Base-by-base conservation (phyloP, 202 grass and related monocot genomes). In the Setaria viridis region DNA sequence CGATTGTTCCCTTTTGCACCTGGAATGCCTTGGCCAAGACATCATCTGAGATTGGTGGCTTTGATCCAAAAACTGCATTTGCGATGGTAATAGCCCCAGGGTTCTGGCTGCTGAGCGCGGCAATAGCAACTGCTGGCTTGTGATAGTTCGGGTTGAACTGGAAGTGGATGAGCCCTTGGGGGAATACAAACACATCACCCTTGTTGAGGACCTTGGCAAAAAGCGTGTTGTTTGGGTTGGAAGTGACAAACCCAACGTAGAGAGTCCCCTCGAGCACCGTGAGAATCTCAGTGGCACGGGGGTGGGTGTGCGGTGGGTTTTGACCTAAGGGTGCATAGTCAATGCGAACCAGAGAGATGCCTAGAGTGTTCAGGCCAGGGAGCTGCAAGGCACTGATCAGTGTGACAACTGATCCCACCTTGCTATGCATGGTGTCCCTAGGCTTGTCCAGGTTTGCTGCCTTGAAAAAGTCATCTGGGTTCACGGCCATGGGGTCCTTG, bases 271-370 rank as follows among this genome's bases (percentile, higher is more conserved):
- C 71, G 0, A 90, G 56, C 5, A 90, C 76, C 0, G 79, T 84
- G 6, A 92, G 80, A 2, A 87, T 87, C 39, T 90, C 85, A 0
- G 91, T 90, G 10, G 80, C 91, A 54, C 77, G 80, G 1, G 87
- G 91, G 11, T 93, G 87, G 0, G 63, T 90, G 77, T 93, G 90
- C 0, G 85, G 91, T 15, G 85, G 85, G 64, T 93, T 93, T 14
- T 87, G 17, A 1, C 91, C 87, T 6, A 82, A 41, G 1, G 87
- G 87, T 9, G 87, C 87, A 0, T 66, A 92, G 48, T 92, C 87
- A 0, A 85, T 69, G 5, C 84, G 87, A 0, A 80, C 91, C 4
- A 87, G 6, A 3, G 89, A 68, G 42, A 89, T 75, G 54, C 87
- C 92, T 0, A 89, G 32, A 0, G 89, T 91, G 92, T 94, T 94